These are phyloP conservation scores for Curvularia verruculosa DNA, from an alignment of 2,329 filamentous ascomycete species.

Conservation along the genomic window DNA sequence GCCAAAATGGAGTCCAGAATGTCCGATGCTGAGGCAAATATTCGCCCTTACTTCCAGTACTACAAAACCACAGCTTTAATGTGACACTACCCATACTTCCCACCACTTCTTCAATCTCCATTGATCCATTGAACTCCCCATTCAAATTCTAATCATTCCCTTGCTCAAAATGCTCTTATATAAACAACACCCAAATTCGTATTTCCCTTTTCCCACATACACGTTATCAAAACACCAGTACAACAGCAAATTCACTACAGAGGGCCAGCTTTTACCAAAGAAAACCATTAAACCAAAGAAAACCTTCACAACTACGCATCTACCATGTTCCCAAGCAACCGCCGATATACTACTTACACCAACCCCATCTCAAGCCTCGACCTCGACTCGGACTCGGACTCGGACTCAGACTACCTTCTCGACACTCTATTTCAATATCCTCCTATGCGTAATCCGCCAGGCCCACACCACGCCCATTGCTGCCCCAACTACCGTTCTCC, in stretches of 20 bases:
- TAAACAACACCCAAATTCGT: not conserved
- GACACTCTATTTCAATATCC: no score
- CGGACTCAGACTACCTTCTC: no score
- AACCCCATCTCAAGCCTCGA: not conserved
- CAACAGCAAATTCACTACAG: not conserved
- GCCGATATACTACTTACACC: constrained; percentile 1
- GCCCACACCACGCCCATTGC: no score
- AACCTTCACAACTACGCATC: not conserved
- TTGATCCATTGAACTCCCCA: not conserved
- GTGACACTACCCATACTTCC: not conserved
- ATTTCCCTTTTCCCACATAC: not conserved
- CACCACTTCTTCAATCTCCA: not conserved
- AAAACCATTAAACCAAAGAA: not conserved
- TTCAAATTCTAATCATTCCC: not conserved
- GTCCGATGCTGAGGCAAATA: not conserved
- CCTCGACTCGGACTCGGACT: not conserved
- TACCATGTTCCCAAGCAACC: constrained; percentile 7
- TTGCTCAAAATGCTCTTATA: not conserved
- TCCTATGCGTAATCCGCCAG: no score
- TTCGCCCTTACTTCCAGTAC: not conserved
- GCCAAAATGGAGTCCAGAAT: not conserved
- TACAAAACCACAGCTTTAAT: not conserved
- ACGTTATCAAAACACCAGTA: not conserved
- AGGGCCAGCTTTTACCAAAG: not conserved
- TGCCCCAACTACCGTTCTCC: no score